phyloP scores from a whole-genome alignment of 345 rosid genomes.

The Cardamine chenopodiifolia region DNA sequence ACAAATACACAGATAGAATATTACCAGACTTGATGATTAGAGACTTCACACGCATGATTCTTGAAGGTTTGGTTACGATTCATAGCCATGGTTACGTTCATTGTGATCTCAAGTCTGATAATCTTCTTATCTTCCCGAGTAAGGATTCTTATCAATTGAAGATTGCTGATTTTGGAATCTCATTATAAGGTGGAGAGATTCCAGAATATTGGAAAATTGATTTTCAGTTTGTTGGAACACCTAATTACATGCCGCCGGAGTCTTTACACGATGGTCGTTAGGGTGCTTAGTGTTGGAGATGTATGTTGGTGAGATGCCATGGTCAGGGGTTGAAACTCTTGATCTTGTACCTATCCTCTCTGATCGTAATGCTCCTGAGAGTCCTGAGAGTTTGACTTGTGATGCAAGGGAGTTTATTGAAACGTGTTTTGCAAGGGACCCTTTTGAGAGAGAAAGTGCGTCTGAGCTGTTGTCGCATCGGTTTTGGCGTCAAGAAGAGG shows the following conservation, averaged over 20 bases:
- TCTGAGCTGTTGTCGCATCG: not conserved
- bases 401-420: constrained; percentile 14
- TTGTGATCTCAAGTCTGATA: constrained; percentile 3
- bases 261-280: constrained; percentile 24
- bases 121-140: constrained; percentile 6
- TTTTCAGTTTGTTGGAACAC: constrained; percentile 1
- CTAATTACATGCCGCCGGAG: constrained; percentile 18
- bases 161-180: constrained; percentile 13
- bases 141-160: constrained; percentile 6
- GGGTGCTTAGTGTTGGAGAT: constrained; percentile 32
- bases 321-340: not conserved
- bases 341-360: not conserved
- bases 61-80: not conserved
- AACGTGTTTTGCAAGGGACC: constrained; percentile 5
- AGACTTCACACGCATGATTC: constrained; percentile 12
- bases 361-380: not conserved
- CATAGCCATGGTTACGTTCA: constrained; percentile 15
- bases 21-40: constrained; percentile 1
- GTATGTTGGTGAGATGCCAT: not conserved
- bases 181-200: not conserved
- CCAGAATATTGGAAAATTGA: not conserved
- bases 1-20: not conserved
- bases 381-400: constrained; percentile 7
- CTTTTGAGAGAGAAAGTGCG: not conserved
- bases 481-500: not conserved